Evolutionary conservation across 805 yeast genomes (phyloP), one percentile per base, ranked within the genome.

Genomic region (Yarrowia sp.): DNA sequence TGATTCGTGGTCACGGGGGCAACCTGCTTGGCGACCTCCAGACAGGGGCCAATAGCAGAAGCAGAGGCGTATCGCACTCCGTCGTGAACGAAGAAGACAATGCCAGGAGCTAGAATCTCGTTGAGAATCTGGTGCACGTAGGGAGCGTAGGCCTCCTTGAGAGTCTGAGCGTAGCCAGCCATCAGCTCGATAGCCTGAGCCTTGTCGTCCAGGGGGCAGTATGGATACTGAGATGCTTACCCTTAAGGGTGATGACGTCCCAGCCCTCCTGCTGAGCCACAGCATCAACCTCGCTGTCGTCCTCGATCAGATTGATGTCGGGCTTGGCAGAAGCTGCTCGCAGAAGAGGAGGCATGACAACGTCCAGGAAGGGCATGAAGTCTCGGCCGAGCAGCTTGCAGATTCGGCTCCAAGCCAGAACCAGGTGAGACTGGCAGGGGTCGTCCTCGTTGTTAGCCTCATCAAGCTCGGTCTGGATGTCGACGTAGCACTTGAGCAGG

Each of bases 51-150:
- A 69, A 92, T 84, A 5, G 92, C 81, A 65, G 86, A 81, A 2
- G 97, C 92, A 47, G 97, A 91, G n/a, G 93, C 83, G 25, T 88
- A 90, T 68, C 98, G 84, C 6, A 93, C 98, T 36, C 96, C 97
- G 73, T 91, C 97, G 72, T 91, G 97, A 69, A 92, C 81, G 71
- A 89, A 91, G 72, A 93, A 94, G 71, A 87, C 94, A 62, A 94
- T 79, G 3, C 96, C 90, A 6, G 98, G 98, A 27, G 91, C 77
- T 9, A 90, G 87, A 67, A 94, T 84, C 36, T 88, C 94, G 49
- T 78, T 80, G 60, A 90, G 82, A 65, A 92, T 83, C 69, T 88
- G 92, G 46, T 81, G 81, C 18, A 90, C 94, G 77, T 88, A 93
- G 7, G 90, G 92, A 68, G 82, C 87, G 73, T 94, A 94, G 61